These are phyloP conservation scores for Penicillium sp. DNA, from an alignment of 2,329 filamentous ascomycete genomes.

Conservation along the genomic window DNA sequence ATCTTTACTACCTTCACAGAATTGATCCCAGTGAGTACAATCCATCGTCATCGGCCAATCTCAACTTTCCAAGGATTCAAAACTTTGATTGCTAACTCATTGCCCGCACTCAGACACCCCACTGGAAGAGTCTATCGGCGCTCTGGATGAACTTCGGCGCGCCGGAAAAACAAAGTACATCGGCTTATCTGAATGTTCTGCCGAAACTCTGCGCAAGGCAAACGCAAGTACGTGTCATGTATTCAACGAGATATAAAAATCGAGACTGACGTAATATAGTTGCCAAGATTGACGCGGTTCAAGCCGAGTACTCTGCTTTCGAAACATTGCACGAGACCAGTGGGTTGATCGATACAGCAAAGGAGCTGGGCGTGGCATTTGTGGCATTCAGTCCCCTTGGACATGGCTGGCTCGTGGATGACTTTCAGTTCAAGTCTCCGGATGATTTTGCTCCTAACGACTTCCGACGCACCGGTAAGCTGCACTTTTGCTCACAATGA, in stretches of 20 bases:
- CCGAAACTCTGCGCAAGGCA: constrained; percentile 47
- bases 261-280: constrained; percentile 33
- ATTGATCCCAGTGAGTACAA: constrained; percentile 45
- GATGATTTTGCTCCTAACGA: constrained; percentile 50
- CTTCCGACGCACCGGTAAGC: constrained; percentile 42
- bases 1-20: constrained; percentile 49
- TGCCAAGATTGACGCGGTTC: constrained; percentile 50
- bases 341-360: constrained; percentile 45
- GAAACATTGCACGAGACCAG: constrained; percentile 45
- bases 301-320: constrained; percentile 50
- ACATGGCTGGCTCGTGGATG: constrained; percentile 51
- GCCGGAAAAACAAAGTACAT: constrained; percentile 53
- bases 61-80: no score
- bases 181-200: constrained; percentile 51
- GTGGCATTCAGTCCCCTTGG: constrained; percentile 52
- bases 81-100: background rate
- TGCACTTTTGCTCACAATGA: no score
- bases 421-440: constrained; percentile 45
- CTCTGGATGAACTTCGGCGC: constrained; percentile 49
- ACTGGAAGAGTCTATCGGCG: constrained; percentile 50
- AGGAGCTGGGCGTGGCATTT: constrained; percentile 45
- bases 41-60: no score
- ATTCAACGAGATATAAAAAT: background rate
- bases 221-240: constrained; percentile 39
- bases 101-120: constrained; percentile 37